Base-by-base conservation (phyloP, 768 basidiomycete species). In the Leccinum broughii region DNA sequence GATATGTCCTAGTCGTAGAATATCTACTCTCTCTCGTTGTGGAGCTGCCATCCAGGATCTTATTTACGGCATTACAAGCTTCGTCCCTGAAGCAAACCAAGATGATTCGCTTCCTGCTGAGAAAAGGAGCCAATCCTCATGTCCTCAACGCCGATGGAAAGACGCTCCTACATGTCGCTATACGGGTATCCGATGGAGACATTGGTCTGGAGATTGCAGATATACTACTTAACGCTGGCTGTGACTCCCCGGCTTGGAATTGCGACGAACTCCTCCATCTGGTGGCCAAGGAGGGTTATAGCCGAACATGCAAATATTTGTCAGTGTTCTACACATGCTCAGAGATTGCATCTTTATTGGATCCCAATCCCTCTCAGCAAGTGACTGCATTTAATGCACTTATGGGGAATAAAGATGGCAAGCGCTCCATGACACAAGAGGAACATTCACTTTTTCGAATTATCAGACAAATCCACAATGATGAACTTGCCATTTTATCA, bases 81-180 rank as follows among this genome's bases (percentile, higher is more conserved):
- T 4, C 35, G 2, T 8, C 4, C 5, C 3, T 8, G 14, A 54
- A 54, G 15, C n/a, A 37, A 50, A 46, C 26, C 48, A 13, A 34
- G n/a, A 54, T 62, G 58, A 10, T 60, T n/a, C 41, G 32, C 13
- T 48, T 62, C 4, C 54, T 64, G 6, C 11, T 62, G 10, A 15
- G 7, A 1, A 54, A 53, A 6, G 44, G 57, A 35, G 60, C 57
- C 8, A 26, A 57, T 11, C 3, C 46, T 14, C 14, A 14, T 28
- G n/a, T 24, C 24, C 20, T 51, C 37, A 28, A 32, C 13, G 8
- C 22, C 8, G n/a, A 35, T 20, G 34, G 32, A 4, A 57, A 58
- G 7, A 51, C 32, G 7, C 17, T 60, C 0, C 22, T 63, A 10
- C 52, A 57, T 1, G 48, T 41, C 13, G 24, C 56, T 4, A 51